Conservation (phyloP, 2,329 filamentous ascomycete genomes). For the Xylaria sp. region DNA sequence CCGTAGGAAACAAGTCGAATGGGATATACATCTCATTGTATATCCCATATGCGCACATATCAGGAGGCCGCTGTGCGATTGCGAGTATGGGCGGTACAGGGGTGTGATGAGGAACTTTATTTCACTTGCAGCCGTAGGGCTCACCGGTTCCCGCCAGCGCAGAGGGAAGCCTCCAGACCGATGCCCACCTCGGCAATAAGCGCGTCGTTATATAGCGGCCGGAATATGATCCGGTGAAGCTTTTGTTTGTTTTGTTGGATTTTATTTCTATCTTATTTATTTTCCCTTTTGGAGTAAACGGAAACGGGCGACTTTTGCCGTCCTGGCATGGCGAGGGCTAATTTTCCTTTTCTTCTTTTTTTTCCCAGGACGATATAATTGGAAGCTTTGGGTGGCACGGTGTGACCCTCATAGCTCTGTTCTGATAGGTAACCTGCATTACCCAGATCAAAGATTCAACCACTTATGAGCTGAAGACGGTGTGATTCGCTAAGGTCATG, state of each 20-base stretch:
- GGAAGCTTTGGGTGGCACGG: background rate
- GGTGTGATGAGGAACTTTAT: background rate
- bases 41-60: background rate
- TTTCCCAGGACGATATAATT: background rate
- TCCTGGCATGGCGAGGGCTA: background rate
- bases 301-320: background rate
- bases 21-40: background rate
- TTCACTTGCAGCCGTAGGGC: background rate
- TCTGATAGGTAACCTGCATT: background rate
- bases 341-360: too few relatives aligned
- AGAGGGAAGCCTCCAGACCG: background rate
- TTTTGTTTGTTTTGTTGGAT: background rate
- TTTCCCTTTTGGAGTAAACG: too few relatives aligned
- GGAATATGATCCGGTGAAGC: background rate
- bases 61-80: background rate
- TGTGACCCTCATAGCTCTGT: background rate
- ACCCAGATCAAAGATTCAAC: background rate
- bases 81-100: too few relatives aligned
- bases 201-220: background rate
- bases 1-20: background rate
- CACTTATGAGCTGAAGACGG: background rate
- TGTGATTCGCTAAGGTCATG: background rate
- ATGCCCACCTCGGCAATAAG: background rate
- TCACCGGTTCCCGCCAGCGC: background rate
- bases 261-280: too few relatives aligned